These are phyloP conservation scores for Anthostomella pinea DNA, from an alignment of 2,329 filamentous ascomycete species.

Conservation along the genomic window DNA sequence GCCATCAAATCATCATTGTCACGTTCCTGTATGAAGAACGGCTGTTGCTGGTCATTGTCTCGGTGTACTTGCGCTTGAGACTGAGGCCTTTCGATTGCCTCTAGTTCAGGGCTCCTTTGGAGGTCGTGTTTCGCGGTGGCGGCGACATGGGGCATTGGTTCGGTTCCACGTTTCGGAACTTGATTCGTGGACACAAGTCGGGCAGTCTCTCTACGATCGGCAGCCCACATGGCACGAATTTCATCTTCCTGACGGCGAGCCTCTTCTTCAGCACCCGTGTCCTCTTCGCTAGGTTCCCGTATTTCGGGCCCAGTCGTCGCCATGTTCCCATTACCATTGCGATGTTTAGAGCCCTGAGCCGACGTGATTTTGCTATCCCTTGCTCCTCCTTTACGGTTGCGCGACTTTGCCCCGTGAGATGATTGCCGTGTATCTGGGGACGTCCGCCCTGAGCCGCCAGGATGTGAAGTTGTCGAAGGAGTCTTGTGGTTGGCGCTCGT, in stretches of 20 bases:
- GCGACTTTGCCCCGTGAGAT: constrained; percentile 1
- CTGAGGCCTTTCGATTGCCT: too few species aligned
- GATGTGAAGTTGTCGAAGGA: background rate
- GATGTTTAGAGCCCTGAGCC: constrained; percentile 6
- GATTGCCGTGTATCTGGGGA: constrained; percentile 6
- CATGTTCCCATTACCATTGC: constrained; percentile 8
- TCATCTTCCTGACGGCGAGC: constrained; percentile 29
- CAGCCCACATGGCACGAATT: constrained; percentile 34
- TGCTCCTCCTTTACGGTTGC: constrained; percentile 6
- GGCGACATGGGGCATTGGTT: background rate
- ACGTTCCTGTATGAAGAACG: too few species aligned
- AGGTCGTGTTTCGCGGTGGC: too few species aligned
- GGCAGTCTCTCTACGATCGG: constrained; percentile 25
- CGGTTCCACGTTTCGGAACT: background rate
- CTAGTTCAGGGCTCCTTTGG: too few species aligned
- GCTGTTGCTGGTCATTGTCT: too few species aligned
- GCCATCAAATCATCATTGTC: constrained; percentile 27
- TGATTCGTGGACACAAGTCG: constrained; percentile 25
- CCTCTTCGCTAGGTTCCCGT: constrained; percentile 19
- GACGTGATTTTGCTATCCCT: constrained; percentile 7
- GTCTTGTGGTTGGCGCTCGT: too few species aligned
- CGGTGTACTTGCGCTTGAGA: too few species aligned
- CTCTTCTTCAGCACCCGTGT: constrained; percentile 26
- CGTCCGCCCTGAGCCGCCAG: constrained; percentile 1
- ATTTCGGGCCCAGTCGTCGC: constrained; percentile 11